Evolutionary conservation across 1,284 basidiomycete species (phyloP).

Genomic region (Ganoderma leucocontextum): DNA sequence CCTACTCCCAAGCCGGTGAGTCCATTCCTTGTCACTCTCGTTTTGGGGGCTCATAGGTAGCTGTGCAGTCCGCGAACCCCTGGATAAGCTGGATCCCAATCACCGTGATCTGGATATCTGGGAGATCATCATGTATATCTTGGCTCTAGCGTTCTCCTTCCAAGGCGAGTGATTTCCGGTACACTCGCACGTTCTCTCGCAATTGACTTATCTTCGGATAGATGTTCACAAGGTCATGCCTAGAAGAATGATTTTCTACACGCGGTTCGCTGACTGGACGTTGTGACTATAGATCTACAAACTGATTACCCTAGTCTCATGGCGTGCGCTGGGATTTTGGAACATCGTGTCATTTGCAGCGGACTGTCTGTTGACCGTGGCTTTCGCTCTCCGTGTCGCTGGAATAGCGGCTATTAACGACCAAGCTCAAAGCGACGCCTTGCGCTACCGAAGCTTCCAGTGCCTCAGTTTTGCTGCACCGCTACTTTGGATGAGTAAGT

Average conservation of each 20-base stretch:
- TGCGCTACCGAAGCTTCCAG: conserved; percentile 83
- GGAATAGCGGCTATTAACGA: conserved; percentile 60
- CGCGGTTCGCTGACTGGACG: background rate
- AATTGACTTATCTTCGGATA: conserved; percentile 36
- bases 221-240: conserved; percentile 69
- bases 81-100: conserved; percentile 64
- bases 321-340: conserved; percentile 86
- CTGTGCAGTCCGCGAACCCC: conserved; percentile 70
- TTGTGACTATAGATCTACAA: conserved; percentile 62
- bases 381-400: conserved; percentile 77
- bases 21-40: conserved; percentile 12
- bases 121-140: conserved; percentile 81
- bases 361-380: conserved; percentile 73
- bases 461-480: conserved; percentile 88
- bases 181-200: background rate
- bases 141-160: conserved; percentile 78
- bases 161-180: conserved; percentile 65
- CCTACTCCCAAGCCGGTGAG: conserved; percentile 87
- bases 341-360: conserved; percentile 76
- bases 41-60: background rate
- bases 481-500: conserved; percentile 75
- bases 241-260: background rate
- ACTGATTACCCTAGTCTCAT: conserved; percentile 71
- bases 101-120: conserved; percentile 70
- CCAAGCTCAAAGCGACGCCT: conserved; percentile 43